Evolutionary conservation across 1,284 basidiomycete species (phyloP).

Genomic region (Marasmius sp.): DNA sequence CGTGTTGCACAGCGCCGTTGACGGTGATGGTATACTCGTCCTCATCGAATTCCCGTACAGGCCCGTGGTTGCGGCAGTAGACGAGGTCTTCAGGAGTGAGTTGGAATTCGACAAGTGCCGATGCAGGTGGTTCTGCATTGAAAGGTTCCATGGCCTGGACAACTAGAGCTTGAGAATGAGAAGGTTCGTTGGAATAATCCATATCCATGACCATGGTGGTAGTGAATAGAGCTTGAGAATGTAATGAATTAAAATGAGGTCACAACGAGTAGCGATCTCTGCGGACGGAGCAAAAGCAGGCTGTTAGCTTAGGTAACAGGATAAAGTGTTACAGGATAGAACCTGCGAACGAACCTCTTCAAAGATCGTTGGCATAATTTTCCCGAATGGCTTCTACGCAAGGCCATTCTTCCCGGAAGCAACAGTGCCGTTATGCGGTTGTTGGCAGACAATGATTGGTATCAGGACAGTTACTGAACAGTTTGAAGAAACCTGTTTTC

Average conservation of each 20-base stretch:
- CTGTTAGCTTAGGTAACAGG: not conserved
- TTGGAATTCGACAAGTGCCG: conserved; percentile 32
- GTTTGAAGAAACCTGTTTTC: too few relatives aligned
- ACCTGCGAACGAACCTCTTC: not conserved
- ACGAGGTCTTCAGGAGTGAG: conserved; percentile 58
- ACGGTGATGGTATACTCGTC: conserved; percentile 43
- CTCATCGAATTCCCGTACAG: conserved; percentile 51
- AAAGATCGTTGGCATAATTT: not conserved
- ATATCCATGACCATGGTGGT: conserved; percentile 23
- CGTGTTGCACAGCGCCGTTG: conserved; percentile 33
- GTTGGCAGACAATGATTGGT: not conserved
- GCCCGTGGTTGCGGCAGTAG: conserved; percentile 62
- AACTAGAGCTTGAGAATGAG: conserved; percentile 45
- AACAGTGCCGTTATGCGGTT: not conserved
- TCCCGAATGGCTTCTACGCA: not conserved
- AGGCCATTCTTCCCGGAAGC: not conserved
- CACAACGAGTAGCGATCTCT: too few relatives aligned
- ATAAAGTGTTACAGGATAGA: not conserved
- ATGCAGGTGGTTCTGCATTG: conserved; percentile 57
- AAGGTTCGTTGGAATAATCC: conserved; percentile 44
- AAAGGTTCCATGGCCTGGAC: conserved; percentile 49
- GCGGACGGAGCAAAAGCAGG: not conserved
- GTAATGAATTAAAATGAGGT: too few relatives aligned
- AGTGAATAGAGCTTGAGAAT: not conserved
- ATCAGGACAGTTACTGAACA: too few relatives aligned